Evolutionary conservation across 2,329 filamentous ascomycete species (phyloP), one percentile per base, ranked within the genome.

Genomic region (Hypomyces perniciosus): DNA sequence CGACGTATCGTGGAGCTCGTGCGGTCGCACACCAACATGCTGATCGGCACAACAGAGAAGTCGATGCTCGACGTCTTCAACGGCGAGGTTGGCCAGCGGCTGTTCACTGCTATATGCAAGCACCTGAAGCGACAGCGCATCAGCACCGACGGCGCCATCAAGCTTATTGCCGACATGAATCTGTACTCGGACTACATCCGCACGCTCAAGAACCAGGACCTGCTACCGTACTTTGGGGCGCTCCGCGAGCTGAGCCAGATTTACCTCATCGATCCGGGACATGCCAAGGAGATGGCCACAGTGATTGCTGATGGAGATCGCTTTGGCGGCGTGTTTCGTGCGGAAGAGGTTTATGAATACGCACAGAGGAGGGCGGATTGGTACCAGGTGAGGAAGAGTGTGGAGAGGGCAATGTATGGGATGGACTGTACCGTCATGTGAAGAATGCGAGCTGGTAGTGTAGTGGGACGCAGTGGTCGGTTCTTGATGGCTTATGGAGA

Each of bases 61-160:
- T 92, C 89, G 55, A 95, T 96, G 78, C 84, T 99, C 28, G 93
- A 99, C 64, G 93, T 99, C 10, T 99, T 99, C 77, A 96, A 96
- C 68, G 90, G 93, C 69, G 93, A 99, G 72, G 92, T 99, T 28
- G 93, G 93, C 1, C 80, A 96, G 56, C 86, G 93, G 28, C 79
- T 99, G 47, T 99, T 97, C 71, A 84, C 86, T 20, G 87, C 89
- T 13, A 77, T 99, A 46, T 96, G 92, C 78, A 99, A 99, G 72
- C 93, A 99, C 70, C 80, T 99, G 58, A 99, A 99, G 74, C 86
- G 92, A 8, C 93, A 97, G 74, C 85, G 93, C 50, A 82, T 99
- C 69, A 92, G 86, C 65, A 88, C 90, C 28, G 85, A 90, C 54
- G 93, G 93, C 50, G 89, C 93, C 20, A 82, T 97, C 65, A 91